Conservation (phyloP, 2,329 filamentous ascomycete genomes). For the Byssothecium circinans region DNA sequence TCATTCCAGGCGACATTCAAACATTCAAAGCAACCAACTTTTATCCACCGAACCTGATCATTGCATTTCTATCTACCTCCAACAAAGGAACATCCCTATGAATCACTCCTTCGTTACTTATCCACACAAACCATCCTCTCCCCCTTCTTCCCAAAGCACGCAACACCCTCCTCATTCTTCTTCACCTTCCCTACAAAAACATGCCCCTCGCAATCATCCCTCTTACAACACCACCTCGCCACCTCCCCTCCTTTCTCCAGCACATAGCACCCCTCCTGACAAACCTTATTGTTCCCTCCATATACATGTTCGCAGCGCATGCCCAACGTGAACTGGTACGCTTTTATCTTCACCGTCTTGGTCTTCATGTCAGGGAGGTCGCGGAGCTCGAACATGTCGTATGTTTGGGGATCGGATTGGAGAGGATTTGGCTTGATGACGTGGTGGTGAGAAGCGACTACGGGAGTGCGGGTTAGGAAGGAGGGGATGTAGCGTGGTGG, state of each 20-base stretch:
- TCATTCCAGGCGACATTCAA: too few species aligned
- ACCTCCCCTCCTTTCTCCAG: constrained; percentile 26
- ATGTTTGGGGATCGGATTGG: constrained; percentile 13
- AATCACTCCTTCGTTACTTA: too few species aligned
- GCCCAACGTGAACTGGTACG: constrained; percentile 14
- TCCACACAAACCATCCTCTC: constrained; percentile 27
- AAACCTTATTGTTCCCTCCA: constrained; percentile 6
- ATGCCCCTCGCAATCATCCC: constrained; percentile 31
- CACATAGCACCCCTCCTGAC: constrained; percentile 29
- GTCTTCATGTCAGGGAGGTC: constrained; percentile 19
- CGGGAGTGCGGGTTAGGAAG: constrained; percentile 16
- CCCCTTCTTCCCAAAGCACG: constrained; percentile 35
- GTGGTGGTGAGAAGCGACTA: constrained; percentile 6
- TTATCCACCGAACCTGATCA: too few species aligned
- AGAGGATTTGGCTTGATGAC: constrained; percentile 7
- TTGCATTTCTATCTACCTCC: too few species aligned
- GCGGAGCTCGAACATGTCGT: constrained; percentile 14
- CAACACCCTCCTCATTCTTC: constrained; percentile 10
- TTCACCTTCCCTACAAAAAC: constrained; percentile 22
- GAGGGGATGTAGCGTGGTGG: constrained; percentile 19
- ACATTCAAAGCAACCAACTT: too few species aligned
- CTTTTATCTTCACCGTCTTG: constrained; percentile 13
- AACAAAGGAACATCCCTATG: too few species aligned
- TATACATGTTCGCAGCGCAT: constrained; percentile 28
- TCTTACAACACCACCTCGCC: constrained; percentile 18